phyloP scores from a whole-genome alignment of 805 yeast genomes.

The Zygosaccharomyces lentus region DNA sequence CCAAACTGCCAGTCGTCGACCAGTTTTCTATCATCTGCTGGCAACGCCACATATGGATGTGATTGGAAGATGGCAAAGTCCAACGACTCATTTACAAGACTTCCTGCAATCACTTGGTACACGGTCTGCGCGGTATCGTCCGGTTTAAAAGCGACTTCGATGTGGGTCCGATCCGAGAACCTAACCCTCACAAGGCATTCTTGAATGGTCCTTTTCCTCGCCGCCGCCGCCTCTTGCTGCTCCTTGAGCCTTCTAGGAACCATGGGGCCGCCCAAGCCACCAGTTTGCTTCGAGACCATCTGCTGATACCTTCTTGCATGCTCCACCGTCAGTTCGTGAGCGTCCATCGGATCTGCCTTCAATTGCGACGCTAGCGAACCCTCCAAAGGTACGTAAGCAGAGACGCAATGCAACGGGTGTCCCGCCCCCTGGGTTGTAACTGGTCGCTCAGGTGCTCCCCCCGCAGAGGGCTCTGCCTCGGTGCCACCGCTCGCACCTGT shows the following conservation, averaged over 20 bases:
- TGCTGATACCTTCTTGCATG: slow-evolving; percentile 54
- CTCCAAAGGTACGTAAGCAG: slow-evolving; percentile 23
- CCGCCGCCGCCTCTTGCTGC: slow-evolving; percentile 29
- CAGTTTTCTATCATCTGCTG: slow-evolving; percentile 30
- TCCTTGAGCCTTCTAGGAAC: slow-evolving; percentile 42
- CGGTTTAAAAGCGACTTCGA: slow-evolving; percentile 49
- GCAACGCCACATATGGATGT: slow-evolving; percentile 43
- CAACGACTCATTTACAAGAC: slow-evolving; percentile 28
- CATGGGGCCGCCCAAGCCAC: slow-evolving; percentile 38
- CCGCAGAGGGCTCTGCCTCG: neutral
- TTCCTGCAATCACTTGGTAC: slow-evolving; percentile 29
- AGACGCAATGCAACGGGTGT: slow-evolving; percentile 19
- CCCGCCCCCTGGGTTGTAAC: neutral
- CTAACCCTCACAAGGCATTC: slow-evolving; percentile 46
- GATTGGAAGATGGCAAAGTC: slow-evolving; percentile 43
- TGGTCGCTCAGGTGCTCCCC: neutral
- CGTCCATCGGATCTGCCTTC: slow-evolving; percentile 34
- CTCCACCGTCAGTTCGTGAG: slow-evolving; percentile 45
- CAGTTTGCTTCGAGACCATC: slow-evolving; percentile 42
- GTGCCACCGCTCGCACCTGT: too few relatives aligned
- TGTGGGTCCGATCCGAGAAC: slow-evolving; percentile 52
- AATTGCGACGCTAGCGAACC: slow-evolving; percentile 11
- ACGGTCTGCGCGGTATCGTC: slow-evolving; percentile 37
- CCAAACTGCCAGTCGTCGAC: slow-evolving; percentile 42
- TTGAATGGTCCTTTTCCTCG: slow-evolving; percentile 19